A percentile compares a stretch with the other conserved stretches of the same genome.
These are phyloP conservation scores for Penicillium sp. DNA, from an alignment of 2,329 filamentous ascomycete species.

Conservation along the genomic window DNA sequence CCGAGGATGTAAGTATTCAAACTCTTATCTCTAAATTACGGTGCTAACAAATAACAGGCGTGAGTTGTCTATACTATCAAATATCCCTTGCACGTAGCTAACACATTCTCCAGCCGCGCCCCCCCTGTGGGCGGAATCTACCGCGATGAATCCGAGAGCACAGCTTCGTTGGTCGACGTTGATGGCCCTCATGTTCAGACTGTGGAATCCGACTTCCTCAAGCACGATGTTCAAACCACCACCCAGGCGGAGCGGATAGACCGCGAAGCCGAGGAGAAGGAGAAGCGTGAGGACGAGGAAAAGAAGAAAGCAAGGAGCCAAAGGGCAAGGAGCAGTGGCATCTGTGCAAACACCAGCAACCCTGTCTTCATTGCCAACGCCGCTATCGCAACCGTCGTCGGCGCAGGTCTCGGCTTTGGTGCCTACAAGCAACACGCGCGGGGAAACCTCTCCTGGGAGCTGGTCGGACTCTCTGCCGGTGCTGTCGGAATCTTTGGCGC, in stretches of 20 bases:
- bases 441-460: conserved; percentile 47
- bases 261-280: conserved; percentile 35
- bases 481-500: conserved; percentile 45
- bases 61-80: conserved; percentile 26
- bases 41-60: conserved; percentile 31
- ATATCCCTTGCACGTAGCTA: conserved; percentile 1
- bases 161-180: conserved; percentile 47
- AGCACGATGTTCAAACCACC: conserved; percentile 44
- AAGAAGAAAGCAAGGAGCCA: conserved; percentile 27
- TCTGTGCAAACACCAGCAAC: conserved; percentile 44
- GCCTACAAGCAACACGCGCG: conserved; percentile 47
- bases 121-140: conserved; percentile 40
- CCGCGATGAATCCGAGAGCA: conserved; percentile 40
- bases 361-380: conserved; percentile 49
- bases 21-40: neutral
- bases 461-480: conserved; percentile 43
- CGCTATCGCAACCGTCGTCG: conserved; percentile 40
- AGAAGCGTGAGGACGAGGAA: conserved; percentile 21
- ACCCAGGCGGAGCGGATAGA: conserved; percentile 48
- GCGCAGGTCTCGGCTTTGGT: conserved; percentile 46
- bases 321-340: conserved; percentile 34
- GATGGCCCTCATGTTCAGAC: conserved; percentile 46
- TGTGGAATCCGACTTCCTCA: conserved; percentile 42
- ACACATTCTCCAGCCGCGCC: conserved; percentile 37
- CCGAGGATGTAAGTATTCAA: conserved; percentile 44